phyloP scores from a whole-genome alignment of 495 filamentous ascomycete species.

The Lasiosphaeriaceae sp. region DNA sequence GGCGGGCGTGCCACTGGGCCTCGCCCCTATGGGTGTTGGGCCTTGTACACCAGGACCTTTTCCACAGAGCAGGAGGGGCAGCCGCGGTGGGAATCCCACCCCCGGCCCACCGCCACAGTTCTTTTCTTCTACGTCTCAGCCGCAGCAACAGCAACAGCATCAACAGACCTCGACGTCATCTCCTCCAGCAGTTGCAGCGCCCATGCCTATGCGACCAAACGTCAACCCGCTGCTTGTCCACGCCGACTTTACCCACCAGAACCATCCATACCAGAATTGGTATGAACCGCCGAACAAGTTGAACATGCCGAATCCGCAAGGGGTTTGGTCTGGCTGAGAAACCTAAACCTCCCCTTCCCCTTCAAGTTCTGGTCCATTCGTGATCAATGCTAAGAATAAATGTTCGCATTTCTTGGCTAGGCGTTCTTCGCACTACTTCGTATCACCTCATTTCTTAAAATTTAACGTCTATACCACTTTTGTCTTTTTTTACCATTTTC shows the following conservation, averaged over 20 bases:
- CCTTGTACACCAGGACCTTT: not conserved
- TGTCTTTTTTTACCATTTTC: too few relatives aligned
- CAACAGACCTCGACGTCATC: not conserved
- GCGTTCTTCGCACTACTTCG: too few relatives aligned
- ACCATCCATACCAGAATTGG: constrained; percentile 71
- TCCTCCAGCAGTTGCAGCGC: constrained; percentile 22
- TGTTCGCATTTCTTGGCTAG: too few relatives aligned
- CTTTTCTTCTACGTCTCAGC: not conserved
- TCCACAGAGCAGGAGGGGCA: not conserved
- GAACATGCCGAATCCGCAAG: not conserved
- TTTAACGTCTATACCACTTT: too few relatives aligned
- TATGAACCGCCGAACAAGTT: constrained; percentile 48
- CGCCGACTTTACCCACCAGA: constrained; percentile 67
- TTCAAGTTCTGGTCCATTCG: too few relatives aligned
- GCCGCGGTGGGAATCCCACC: not conserved
- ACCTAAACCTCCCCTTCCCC: too few relatives aligned
- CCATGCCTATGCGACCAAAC: constrained; percentile 42
- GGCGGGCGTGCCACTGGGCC: not conserved
- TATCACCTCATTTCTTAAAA: too few relatives aligned
- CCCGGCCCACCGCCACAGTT: constrained; percentile 15
- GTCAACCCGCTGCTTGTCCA: constrained; percentile 61
- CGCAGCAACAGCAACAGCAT: constrained; percentile 1
- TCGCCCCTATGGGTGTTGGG: not conserved
- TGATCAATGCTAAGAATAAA: too few relatives aligned
- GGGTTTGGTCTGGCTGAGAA: not conserved